Evolutionary conservation across 305 asterid species (phyloP).

Genomic region (Andrographis paniculata): DNA sequence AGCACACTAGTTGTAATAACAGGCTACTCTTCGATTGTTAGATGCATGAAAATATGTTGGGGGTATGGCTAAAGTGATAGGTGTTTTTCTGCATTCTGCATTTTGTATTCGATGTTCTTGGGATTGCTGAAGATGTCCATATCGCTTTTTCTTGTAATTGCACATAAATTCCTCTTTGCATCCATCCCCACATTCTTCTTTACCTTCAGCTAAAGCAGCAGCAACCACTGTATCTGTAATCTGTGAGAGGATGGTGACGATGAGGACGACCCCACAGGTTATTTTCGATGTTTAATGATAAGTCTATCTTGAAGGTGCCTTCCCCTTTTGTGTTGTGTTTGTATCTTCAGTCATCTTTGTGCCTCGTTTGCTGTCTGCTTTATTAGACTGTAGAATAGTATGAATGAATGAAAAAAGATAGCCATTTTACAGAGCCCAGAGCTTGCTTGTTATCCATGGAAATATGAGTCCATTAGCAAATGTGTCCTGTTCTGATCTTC

Average conservation of each 20-base stretch:
- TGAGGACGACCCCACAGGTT: neutral
- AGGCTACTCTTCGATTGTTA: neutral
- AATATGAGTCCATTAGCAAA: too few relatives aligned
- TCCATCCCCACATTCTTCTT: conserved; percentile 18
- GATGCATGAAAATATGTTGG: neutral
- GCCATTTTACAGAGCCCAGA: neutral
- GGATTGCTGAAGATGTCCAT: conserved; percentile 25
- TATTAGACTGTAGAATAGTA: neutral
- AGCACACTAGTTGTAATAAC: too few relatives aligned
- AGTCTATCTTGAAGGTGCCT: neutral
- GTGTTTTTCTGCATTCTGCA: neutral
- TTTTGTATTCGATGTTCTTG: conserved; percentile 21
- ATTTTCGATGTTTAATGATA: neutral
- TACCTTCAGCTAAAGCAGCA: conserved; percentile 31
- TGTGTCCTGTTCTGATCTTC: too few relatives aligned
- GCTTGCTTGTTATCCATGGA: neutral
- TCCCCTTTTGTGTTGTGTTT: conserved; percentile 3
- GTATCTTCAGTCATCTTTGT: conserved; percentile 5
- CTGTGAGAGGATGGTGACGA: neutral
- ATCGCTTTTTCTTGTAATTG: neutral
- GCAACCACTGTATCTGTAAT: conserved; percentile 6
- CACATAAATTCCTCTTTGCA: conserved; percentile 15
- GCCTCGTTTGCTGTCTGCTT: neutral
- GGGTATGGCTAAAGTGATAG: too few relatives aligned
- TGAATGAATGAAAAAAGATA: neutral